Evolutionary conservation across 1,284 basidiomycete species (phyloP), one percentile per base, ranked within the genome.

Genomic region (Malassezia sympodialis): DNA sequence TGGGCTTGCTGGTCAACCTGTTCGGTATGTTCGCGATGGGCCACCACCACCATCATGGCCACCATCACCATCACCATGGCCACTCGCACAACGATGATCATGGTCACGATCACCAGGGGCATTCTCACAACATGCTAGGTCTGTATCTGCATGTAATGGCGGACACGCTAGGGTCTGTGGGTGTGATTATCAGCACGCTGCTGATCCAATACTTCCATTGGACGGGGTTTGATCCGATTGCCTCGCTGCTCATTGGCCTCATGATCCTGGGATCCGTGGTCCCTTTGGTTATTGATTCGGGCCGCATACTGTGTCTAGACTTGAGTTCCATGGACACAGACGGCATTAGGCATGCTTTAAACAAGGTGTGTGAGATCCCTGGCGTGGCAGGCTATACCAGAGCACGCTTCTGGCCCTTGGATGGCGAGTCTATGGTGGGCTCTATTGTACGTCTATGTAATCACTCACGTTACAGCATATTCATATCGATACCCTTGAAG

Each of bases 11-110:
- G 1, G 91, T 99, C 54, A 99, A 99, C 75, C 76, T 99, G 27
- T 96, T 96, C 68, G 94, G 94, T 28, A 96, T 99, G 91, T 90
- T 91, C 76, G 94, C 94, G 0, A 99, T 94, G 79, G 94, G 94
- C 7, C 67, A 63, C 6, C 65, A 73, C 37, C 65, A 67, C 48
- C 64, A 65, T 49, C 63, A 66, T 35, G 54, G 54, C 6, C 63
- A 65, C 27, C 48, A 56, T 23, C 41, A 53, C 17, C 45, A 73
- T 60, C 63, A 60, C 0, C 71, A 75, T 43, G 64, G 65, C 8
- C 77, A 79, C 62, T 79, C 80, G 8, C 48, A 72, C 58, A 62
- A 59, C 0, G 70, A 75, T 44, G 65, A 64, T 5, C 77, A 78
- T 62, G 79, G 80, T 59, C 82, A 83, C 62, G 75, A 72, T 0